Percentiles rank a stretch among this genome's conserved stretches.
These are phyloP conservation scores for Pezicula neosporulosa DNA, from an alignment of 2,329 filamentous ascomycete species.

Conservation along the genomic window DNA sequence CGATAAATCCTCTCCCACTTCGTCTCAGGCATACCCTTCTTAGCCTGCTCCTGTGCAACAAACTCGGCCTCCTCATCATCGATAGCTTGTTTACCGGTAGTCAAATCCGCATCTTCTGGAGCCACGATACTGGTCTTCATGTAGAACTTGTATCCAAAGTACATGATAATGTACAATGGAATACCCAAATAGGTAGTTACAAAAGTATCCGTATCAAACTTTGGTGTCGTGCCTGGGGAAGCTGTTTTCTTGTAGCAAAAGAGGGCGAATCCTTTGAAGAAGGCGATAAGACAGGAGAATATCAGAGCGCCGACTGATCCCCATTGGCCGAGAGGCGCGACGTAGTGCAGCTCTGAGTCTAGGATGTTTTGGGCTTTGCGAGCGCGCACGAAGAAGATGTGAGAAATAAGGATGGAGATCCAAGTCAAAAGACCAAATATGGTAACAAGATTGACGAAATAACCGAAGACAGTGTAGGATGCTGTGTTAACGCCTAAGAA, in stretches of 20 bases:
- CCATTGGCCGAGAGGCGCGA: conserved; percentile 66
- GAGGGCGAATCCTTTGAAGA: conserved; percentile 76
- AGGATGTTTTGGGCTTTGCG: conserved; percentile 58
- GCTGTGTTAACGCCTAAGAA: conserved; percentile 61
- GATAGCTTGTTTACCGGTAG: conserved; percentile 54
- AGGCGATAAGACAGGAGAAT: conserved; percentile 68
- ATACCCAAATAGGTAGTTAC: conserved; percentile 62
- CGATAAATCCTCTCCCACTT: conserved; percentile 20
- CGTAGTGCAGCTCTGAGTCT: conserved; percentile 55
- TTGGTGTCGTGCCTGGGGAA: conserved; percentile 34
- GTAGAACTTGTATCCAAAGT: conserved; percentile 50
- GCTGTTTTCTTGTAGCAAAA: conserved; percentile 62
- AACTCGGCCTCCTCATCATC: conserved; percentile 52
- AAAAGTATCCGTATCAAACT: conserved; percentile 62
- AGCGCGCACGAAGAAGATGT: conserved; percentile 63
- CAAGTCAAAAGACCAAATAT: conserved; percentile 27
- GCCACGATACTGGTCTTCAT: conserved; percentile 40
- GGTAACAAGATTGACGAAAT: conserved; percentile 65
- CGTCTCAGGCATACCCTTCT: conserved; percentile 17
- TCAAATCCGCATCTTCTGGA: conserved; percentile 50
- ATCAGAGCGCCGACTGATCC: conserved; percentile 66
- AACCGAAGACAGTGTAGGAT: conserved; percentile 62
- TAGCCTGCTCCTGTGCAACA: conserved; percentile 14
- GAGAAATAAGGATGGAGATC: conserved; percentile 58
- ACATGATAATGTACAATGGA: conserved; percentile 56